These are phyloP conservation scores for Turritis glabra DNA, from an alignment of 345 rosid genomes.

Conservation along the genomic window DNA sequence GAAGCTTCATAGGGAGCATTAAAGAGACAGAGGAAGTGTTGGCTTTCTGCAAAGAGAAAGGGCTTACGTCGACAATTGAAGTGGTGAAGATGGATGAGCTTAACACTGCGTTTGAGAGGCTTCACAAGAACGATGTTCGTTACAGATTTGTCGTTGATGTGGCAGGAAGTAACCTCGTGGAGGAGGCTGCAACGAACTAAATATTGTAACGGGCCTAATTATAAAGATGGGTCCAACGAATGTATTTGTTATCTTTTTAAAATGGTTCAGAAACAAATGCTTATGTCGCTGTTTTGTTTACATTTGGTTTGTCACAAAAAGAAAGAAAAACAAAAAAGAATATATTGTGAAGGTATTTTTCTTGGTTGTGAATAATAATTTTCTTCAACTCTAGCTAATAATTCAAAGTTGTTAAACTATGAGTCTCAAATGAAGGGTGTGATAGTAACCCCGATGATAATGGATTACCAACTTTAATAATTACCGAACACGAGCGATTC, in stretches of 20 bases:
- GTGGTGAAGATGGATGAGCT: conserved; percentile 56
- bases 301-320: background rate
- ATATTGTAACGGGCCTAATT: background rate
- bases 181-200: conserved; percentile 22
- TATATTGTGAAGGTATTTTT: too few relatives aligned
- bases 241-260: conserved; percentile 12
- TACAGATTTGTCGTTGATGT: conserved; percentile 63
- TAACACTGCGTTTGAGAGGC: conserved; percentile 59
- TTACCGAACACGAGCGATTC: too few relatives aligned
- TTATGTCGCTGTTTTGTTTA: conserved; percentile 1
- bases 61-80: conserved; percentile 55
- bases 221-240: conserved; percentile 2
- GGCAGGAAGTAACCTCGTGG: conserved; percentile 51
- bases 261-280: conserved; percentile 6
- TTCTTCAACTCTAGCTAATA: background rate
- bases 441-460: too few relatives aligned
- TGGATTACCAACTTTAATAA: too few relatives aligned
- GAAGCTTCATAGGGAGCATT: conserved; percentile 65
- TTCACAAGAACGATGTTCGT: conserved; percentile 64
- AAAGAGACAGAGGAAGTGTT: conserved; percentile 58
- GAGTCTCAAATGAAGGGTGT: too few relatives aligned
- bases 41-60: conserved; percentile 57
- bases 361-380: too few relatives aligned
- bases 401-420: background rate
- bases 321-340: background rate